These are phyloP conservation scores for Astragalus membranaceus DNA, from an alignment of 306 rosid species.

Conservation along the genomic window DNA sequence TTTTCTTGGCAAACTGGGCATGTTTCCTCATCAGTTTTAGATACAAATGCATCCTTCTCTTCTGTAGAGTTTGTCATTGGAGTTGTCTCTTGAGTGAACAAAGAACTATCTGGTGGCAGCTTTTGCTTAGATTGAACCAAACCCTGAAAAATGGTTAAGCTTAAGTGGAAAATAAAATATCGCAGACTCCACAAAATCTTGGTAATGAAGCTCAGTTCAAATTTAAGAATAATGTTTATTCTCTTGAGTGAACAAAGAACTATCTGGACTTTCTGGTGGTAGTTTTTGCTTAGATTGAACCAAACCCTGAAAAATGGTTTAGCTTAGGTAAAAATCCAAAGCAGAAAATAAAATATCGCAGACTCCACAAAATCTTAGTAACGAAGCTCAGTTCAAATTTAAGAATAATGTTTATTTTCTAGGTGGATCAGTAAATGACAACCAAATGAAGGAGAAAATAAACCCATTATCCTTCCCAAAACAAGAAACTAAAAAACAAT, in stretches of 20 bases:
- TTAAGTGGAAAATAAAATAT: slow-evolving; percentile 14
- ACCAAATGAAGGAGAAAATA: background rate
- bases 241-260: slow-evolving; percentile 39
- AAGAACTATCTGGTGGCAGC: slow-evolving; percentile 28
- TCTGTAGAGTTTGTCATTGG: slow-evolving; percentile 26
- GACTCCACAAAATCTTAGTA: background rate
- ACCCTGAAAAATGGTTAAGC: slow-evolving; percentile 49
- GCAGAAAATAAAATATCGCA: slow-evolving; percentile 7
- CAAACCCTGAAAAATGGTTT: slow-evolving; percentile 59
- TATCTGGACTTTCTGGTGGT: slow-evolving; percentile 34
- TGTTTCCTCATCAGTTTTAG: slow-evolving; percentile 57
- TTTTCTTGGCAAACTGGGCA: slow-evolving; percentile 93
- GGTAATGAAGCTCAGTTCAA: background rate
- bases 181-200: background rate
- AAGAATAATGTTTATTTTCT: background rate
- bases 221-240: background rate
- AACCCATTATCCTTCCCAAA: background rate
- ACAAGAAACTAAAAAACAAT: background rate
- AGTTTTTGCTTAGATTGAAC: slow-evolving; percentile 61
- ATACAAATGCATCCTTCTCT: slow-evolving; percentile 32
- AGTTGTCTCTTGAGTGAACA: slow-evolving; percentile 39
- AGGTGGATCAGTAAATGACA: background rate
- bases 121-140: slow-evolving; percentile 73
- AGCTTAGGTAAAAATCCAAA: slow-evolving; percentile 2
- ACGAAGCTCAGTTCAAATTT: background rate